Evolutionary conservation across 768 basidiomycete species (phyloP).

Genomic region (Rhodotorula graminis): DNA sequence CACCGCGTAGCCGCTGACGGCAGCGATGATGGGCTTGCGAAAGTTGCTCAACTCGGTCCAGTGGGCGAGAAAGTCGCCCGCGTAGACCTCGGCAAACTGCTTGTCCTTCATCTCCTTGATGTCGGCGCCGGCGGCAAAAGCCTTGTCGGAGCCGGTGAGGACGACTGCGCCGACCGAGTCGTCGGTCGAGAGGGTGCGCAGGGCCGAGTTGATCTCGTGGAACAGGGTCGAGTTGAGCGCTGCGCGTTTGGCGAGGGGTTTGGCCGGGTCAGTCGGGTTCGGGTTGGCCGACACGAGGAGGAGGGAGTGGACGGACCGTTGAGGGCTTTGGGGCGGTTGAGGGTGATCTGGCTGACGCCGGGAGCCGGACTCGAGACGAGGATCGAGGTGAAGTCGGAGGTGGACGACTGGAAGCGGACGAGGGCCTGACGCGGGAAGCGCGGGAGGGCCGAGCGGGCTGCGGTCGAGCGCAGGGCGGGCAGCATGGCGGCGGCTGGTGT

Average conservation of each 20-base stretch:
- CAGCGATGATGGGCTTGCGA: constrained; percentile 90
- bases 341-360: constrained; percentile 60
- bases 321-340: constrained; percentile 83
- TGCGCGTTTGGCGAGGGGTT: neutral
- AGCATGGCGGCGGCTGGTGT: constrained; percentile 36
- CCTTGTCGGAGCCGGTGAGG: constrained; percentile 82
- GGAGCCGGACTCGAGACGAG: constrained; percentile 32
- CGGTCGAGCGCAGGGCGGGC: constrained; percentile 8
- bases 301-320: constrained; percentile 35
- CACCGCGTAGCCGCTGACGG: constrained; percentile 87
- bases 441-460: constrained; percentile 2
- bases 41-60: constrained; percentile 71
- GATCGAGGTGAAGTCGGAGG: constrained; percentile 38
- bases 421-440: neutral
- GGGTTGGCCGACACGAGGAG: constrained; percentile 30
- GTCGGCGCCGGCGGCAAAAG: constrained; percentile 94
- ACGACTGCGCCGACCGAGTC: constrained; percentile 74
- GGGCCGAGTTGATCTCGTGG: constrained; percentile 70
- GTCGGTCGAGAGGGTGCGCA: constrained; percentile 67
- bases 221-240: constrained; percentile 78
- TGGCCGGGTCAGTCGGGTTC: constrained; percentile 52
- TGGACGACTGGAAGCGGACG: constrained; percentile 19
- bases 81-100: constrained; percentile 80
- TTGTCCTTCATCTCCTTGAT: constrained; percentile 99
- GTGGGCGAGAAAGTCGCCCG: constrained; percentile 69